A percentile compares a stretch with the other conserved stretches of the same genome.
phyloP scores from a whole-genome alignment of 2,329 filamentous ascomycete species.

The Trichoderma sp. region DNA sequence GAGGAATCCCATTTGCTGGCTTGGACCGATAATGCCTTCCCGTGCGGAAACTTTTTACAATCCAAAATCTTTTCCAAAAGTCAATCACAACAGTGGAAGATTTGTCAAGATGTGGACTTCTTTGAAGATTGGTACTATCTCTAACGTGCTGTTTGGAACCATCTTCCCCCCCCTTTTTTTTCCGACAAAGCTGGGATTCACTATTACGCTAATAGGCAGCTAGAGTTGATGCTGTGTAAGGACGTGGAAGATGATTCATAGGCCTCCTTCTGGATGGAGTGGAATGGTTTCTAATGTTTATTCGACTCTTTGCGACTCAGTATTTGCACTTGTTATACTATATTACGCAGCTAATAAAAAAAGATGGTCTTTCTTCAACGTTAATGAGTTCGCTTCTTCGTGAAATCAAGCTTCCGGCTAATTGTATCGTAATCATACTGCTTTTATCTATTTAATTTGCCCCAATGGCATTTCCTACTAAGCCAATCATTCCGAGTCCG shows the following conservation, averaged over 20 bases:
- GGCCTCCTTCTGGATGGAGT: background rate
- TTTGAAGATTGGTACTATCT: background rate
- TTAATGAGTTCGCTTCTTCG: background rate
- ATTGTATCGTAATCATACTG: background rate
- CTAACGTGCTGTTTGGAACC: background rate
- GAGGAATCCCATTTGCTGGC: background rate
- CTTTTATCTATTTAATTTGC: background rate
- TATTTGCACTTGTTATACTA: background rate
- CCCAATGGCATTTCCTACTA: background rate
- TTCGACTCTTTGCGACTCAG: background rate
- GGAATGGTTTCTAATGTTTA: background rate
- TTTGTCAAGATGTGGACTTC: background rate
- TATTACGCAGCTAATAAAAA: background rate
- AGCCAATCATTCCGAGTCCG: constrained; percentile 15
- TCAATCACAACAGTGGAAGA: background rate
- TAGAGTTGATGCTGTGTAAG: background rate
- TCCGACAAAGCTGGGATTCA: background rate
- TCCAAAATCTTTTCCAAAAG: background rate
- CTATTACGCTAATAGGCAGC: background rate
- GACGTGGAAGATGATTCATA: background rate
- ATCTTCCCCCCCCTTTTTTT: background rate
- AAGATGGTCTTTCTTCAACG: background rate
- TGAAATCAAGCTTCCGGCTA: background rate
- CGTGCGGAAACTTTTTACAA: background rate
- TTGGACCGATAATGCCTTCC: background rate